Evolutionary conservation across 441 rosid genomes (phyloP), one percentile per base, ranked within the genome.

Genomic region (Mallotus repandus): DNA sequence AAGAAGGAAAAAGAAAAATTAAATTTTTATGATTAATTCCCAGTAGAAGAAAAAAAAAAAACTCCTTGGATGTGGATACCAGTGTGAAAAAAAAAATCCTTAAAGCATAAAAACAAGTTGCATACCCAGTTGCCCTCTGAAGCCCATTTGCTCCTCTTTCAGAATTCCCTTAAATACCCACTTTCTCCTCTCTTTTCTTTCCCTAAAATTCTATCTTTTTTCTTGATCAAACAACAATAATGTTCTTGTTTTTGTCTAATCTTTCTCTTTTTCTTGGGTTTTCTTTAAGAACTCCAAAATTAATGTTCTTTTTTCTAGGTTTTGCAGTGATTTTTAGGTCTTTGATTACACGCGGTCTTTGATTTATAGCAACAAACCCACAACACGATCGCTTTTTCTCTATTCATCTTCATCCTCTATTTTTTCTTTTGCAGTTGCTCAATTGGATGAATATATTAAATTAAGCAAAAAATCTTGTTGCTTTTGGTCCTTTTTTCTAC

Each of bases 241-340:
- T 49, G 7, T 53, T 53, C 19, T 53, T 53, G n/a, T 7, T 8
- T 8, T 22, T 10, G 2, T 25, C 29, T 25, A 25, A 25, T 25
- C 29, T 25, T 25, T 25, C 29, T 16, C 6, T 12, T 25, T 2
- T 50, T 13, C 22, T 14, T 18, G 54, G 35, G 19, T 14, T 15
- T 14, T 53, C 12, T 29, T 38, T 15, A 67, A 22, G 41, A 52
- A 22, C 38, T 18, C 38, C 29, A 16, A 32, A 29, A 29, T 22
- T 14, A 65, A 4, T 11, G 16, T 0, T 4, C 2, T 48, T 46
- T 43, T 19, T 7, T 8, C 11, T n/a, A 16, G 0, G 53, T 18
- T 2, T 43, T 25, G 64, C 90, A 88, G 92, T 83, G 49, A 81
- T 85, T 63, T 88, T 86, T 45, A 83, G 84, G 81, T 88, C 92